Conservation (phyloP, 352 stramenopile species). For the Thraustotheca clavata region DNA sequence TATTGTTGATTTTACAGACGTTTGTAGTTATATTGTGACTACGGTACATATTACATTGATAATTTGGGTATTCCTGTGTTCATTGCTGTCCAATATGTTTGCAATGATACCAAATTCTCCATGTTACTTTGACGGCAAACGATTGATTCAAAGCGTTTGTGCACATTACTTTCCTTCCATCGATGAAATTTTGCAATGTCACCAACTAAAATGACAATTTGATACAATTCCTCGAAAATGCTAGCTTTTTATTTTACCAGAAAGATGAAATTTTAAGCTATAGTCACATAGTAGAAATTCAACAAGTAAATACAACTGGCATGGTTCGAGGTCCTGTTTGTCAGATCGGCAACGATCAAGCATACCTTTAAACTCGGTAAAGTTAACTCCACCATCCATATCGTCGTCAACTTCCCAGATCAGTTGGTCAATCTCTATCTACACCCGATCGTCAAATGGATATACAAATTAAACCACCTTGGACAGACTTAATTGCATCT, state of each 20-base stretch:
- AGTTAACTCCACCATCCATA: conserved; percentile 84
- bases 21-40: too few relatives aligned
- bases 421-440: conserved; percentile 92
- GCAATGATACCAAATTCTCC: neutral
- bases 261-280: conserved; percentile 84
- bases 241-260: conserved; percentile 27
- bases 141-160: neutral
- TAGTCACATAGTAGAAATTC: conserved; percentile 93
- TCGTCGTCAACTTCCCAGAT: conserved; percentile 97
- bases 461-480: neutral
- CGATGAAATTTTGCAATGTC: neutral
- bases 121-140: neutral
- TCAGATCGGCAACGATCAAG: conserved; percentile 88
- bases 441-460: neutral
- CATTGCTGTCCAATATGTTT: conserved; percentile 10
- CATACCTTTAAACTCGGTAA: conserved; percentile 90
- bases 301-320: conserved; percentile 90
- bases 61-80: conserved; percentile 4
- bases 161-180: neutral
- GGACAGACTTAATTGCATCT: conserved; percentile 3
- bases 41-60: too few relatives aligned
- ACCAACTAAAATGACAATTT: conserved; percentile 12
- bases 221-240: neutral
- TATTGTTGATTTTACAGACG: neutral
- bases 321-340: conserved; percentile 87